These are phyloP conservation scores for Nakazawaea wyomingensis DNA, from an alignment of 805 yeast species.

Conservation along the genomic window DNA sequence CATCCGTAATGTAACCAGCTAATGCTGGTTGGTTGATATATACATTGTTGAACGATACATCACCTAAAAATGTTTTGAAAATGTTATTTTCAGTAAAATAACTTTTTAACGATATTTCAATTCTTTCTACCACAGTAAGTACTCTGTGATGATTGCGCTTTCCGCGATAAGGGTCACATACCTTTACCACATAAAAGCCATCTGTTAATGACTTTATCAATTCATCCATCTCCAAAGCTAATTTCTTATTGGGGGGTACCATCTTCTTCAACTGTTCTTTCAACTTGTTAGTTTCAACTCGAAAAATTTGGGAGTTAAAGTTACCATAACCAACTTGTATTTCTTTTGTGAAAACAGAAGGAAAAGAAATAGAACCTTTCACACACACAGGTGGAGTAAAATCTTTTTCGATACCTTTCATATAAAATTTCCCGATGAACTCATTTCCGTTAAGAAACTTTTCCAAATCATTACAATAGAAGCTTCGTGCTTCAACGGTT, in stretches of 20 bases:
- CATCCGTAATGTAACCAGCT: background rate
- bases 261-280: background rate
- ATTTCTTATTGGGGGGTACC: background rate
- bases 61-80: background rate
- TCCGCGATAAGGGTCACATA: background rate
- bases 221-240: background rate
- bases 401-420: background rate
- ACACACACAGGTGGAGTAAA: background rate
- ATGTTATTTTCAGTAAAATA: background rate
- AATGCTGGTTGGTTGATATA: background rate
- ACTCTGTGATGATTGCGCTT: background rate
- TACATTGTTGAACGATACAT: background rate
- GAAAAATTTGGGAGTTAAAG: background rate
- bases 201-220: background rate
- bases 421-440: background rate
- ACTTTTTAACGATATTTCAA: background rate
- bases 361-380: background rate
- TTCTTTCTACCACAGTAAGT: background rate
- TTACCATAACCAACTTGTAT: background rate
- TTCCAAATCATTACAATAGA: background rate
- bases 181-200: background rate
- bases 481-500: background rate
- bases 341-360: background rate
- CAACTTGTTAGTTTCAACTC: background rate
- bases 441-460: background rate